Conservation (phyloP, 257 asterid genomes). For the Jaltomata sinuosa region DNA sequence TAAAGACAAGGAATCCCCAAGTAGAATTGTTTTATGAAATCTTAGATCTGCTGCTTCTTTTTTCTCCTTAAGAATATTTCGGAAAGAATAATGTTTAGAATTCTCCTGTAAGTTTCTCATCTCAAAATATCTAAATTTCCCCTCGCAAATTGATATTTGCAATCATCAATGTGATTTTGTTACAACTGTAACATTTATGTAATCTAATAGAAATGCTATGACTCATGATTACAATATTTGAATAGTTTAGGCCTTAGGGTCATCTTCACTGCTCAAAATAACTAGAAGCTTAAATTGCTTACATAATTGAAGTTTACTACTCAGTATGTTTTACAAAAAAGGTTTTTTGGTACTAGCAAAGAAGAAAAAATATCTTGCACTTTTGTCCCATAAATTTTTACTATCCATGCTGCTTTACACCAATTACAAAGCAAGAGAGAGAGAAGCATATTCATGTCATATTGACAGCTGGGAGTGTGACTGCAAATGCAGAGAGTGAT, state of each 20-base stretch:
- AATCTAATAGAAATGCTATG: not conserved
- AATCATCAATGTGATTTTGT: not conserved
- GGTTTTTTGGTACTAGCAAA: not conserved
- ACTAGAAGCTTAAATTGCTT: not conserved
- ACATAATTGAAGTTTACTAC: not conserved
- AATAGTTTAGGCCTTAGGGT: not conserved
- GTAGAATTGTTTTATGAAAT: not conserved
- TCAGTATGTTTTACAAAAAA: not conserved
- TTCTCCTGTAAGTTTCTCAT: no score
- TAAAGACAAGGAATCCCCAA: not conserved
- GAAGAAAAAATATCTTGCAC: not conserved
- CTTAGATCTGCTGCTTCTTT: not conserved
- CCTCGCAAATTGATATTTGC: not conserved
- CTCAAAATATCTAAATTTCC: not conserved
- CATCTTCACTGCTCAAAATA: not conserved
- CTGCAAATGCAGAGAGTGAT: slow-evolving; percentile 14
- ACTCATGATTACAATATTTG: not conserved
- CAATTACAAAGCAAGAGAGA: not conserved
- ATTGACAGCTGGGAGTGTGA: not conserved
- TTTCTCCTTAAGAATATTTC: not conserved
- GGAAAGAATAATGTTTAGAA: not conserved
- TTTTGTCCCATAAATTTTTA: not conserved
- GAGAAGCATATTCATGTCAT: not conserved
- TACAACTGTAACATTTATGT: not conserved
- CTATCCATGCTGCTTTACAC: not conserved